Evolutionary conservation across 257 asterid genomes (phyloP).

Genomic region (Solanum habrochaites): DNA sequence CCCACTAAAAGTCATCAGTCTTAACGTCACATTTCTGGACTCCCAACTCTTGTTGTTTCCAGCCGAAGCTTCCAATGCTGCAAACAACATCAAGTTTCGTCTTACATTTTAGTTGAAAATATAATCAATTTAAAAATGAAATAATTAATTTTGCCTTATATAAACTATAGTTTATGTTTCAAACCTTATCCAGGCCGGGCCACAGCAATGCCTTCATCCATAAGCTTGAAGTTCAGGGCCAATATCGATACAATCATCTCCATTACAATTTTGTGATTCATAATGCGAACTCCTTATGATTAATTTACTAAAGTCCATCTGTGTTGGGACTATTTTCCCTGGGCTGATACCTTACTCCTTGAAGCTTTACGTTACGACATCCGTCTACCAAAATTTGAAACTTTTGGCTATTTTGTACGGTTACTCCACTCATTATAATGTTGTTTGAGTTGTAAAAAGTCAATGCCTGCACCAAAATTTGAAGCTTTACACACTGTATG

Average conservation of each 20-base stretch:
- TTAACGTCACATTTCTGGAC: constrained; percentile 5
- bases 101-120: neutral
- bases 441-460: no score
- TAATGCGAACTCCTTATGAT: constrained; percentile 3
- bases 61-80: neutral
- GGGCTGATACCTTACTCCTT: neutral
- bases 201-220: constrained; percentile 8
- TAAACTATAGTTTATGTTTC: neutral
- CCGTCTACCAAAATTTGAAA: neutral
- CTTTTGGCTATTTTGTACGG: no score
- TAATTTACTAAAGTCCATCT: constrained; percentile 17
- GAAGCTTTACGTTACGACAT: neutral
- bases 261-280: constrained; percentile 10
- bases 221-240: neutral
- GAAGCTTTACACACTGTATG: neutral
- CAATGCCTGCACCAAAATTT: neutral
- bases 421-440: no score
- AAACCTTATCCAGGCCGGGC: constrained; percentile 29
- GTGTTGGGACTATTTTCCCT: constrained; percentile 16
- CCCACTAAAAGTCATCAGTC: neutral
- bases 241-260: neutral
- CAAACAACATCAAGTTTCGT: neutral
- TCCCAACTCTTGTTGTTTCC: neutral
- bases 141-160: neutral
- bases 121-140: no score